Percentiles rank a stretch among this genome's conserved stretches.
These are phyloP conservation scores for Lentinula raphanica DNA, from an alignment of 768 basidiomycete species.

Conservation along the genomic window DNA sequence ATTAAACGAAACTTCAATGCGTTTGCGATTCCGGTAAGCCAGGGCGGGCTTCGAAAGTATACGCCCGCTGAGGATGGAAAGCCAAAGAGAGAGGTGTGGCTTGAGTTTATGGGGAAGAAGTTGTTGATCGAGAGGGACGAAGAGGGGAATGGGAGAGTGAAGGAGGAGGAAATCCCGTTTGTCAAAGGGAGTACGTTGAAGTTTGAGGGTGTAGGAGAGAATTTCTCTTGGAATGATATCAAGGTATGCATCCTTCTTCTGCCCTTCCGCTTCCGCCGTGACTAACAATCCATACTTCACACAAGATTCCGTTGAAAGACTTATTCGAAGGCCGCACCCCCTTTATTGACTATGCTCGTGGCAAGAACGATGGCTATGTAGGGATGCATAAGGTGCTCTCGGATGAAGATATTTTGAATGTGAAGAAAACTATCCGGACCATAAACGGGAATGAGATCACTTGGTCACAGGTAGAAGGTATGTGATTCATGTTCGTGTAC, in stretches of 20 bases:
- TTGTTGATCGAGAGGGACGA: constrained; percentile 60
- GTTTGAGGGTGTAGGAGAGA: constrained; percentile 54
- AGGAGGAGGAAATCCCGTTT: constrained; percentile 52
- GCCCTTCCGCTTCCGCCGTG: background rate
- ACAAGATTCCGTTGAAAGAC: constrained; percentile 47
- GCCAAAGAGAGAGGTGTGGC: constrained; percentile 50
- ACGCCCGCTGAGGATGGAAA: constrained; percentile 5
- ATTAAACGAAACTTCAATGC: constrained; percentile 68
- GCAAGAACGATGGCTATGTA: constrained; percentile 45
- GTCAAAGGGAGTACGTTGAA: constrained; percentile 49
- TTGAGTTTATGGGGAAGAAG: constrained; percentile 72
- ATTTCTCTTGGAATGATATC: constrained; percentile 43
- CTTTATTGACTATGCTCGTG: constrained; percentile 45
- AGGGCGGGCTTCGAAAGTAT: constrained; percentile 13
- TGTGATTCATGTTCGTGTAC: constrained; percentile 13
- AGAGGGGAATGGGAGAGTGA: constrained; percentile 58
- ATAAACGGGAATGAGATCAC: constrained; percentile 60
- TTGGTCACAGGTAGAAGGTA: constrained; percentile 63
- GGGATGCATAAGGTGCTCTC: constrained; percentile 62
- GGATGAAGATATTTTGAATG: constrained; percentile 67
- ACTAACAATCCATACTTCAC: background rate
- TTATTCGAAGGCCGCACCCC: constrained; percentile 45
- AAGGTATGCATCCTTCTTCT: constrained; percentile 30
- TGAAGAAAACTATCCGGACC: constrained; percentile 46
- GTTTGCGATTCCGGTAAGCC: constrained; percentile 36